Percentiles rank a stretch among this genome's conserved stretches.
These are phyloP conservation scores for Trichoderma lentiforme DNA, from an alignment of 2,329 filamentous ascomycete genomes.

Conservation along the genomic window DNA sequence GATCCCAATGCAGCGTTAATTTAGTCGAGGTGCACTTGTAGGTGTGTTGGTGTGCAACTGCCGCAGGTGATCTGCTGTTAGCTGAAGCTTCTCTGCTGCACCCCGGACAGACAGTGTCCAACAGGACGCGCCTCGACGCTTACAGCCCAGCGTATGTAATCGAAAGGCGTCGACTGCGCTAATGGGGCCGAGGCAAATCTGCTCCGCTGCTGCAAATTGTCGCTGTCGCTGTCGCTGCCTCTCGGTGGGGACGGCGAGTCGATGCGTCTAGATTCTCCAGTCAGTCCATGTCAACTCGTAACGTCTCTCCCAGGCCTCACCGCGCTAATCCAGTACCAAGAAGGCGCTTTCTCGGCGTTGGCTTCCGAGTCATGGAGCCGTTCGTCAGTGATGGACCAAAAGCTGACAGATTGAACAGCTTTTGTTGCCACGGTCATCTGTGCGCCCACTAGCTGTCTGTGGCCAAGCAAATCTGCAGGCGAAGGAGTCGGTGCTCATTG, in stretches of 20 bases:
- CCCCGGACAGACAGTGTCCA: neutral
- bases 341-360: conserved; percentile 11
- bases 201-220: neutral
- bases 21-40: neutral
- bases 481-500: neutral
- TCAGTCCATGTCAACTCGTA: neutral
- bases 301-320: neutral
- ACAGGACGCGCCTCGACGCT: neutral
- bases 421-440: neutral
- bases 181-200: neutral
- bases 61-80: conserved; percentile 10
- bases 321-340: neutral
- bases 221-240: neutral
- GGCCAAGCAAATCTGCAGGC: neutral
- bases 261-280: neutral
- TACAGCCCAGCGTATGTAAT: conserved; percentile 4
- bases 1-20: neutral
- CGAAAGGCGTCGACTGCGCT: neutral
- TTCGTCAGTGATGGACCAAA: neutral
- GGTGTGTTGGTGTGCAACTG: neutral
- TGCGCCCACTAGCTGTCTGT: neutral
- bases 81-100: conserved; percentile 2
- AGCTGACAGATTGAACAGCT: neutral
- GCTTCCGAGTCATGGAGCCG: conserved; percentile 5
- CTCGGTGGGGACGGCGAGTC: neutral